Evolutionary conservation across 2,329 filamentous ascomycete genomes (phyloP).

Genomic region (Penicillium sp.): DNA sequence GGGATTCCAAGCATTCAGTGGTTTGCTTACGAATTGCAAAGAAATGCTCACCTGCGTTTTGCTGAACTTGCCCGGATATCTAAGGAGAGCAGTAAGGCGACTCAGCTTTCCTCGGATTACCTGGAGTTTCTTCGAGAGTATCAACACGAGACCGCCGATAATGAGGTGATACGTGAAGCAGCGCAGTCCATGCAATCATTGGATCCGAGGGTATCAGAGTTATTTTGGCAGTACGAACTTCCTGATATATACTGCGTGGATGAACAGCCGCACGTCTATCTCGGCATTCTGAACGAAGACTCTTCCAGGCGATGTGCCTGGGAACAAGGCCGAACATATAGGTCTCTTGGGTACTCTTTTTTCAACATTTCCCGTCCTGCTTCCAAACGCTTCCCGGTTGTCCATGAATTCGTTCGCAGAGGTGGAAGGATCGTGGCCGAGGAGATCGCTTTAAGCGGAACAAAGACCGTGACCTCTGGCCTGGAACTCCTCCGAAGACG

Average conservation of each 20-base stretch:
- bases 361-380: conserved; percentile 39
- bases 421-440: conserved; percentile 34
- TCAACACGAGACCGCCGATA: conserved; percentile 5
- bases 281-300: conserved; percentile 62
- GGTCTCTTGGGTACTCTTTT: conserved; percentile 56
- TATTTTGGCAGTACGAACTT: conserved; percentile 44
- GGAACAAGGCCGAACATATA: conserved; percentile 51
- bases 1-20: conserved; percentile 32
- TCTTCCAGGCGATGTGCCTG: conserved; percentile 56
- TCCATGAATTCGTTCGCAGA: conserved; percentile 37
- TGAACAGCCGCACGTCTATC: conserved; percentile 52
- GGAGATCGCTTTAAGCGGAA: conserved; percentile 21
- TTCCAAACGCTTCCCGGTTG: conserved; percentile 14
- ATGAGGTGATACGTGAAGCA: background rate
- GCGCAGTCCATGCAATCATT: conserved; percentile 23
- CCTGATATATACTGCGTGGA: conserved; percentile 15
- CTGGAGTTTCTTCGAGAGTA: conserved; percentile 37
- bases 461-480: conserved; percentile 16
- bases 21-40: conserved; percentile 41
- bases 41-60: conserved; percentile 27
- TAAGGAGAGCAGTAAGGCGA: conserved; percentile 17
- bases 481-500: conserved; percentile 19
- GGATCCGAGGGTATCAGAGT: conserved; percentile 52
- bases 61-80: conserved; percentile 31
- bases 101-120: conserved; percentile 22